Conservation (phyloP, 2,329 filamentous ascomycete genomes). For the Nothomitra cinnamomea region DNA sequence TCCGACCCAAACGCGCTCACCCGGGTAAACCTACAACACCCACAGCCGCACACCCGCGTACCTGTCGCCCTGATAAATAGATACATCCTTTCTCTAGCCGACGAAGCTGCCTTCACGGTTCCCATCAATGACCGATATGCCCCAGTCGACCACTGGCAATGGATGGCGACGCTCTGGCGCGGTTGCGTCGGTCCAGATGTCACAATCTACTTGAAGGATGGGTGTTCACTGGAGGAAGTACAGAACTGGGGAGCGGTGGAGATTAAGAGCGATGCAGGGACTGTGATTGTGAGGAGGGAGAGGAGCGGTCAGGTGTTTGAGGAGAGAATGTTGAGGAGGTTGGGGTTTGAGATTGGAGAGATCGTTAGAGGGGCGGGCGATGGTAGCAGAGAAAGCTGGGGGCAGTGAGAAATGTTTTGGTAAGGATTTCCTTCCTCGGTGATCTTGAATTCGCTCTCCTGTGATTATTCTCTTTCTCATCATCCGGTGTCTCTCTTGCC, state of each 20-base stretch:
- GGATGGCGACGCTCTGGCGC: constrained; percentile 89
- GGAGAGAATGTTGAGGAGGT: constrained; percentile 13
- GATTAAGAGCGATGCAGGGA: constrained; percentile 23
- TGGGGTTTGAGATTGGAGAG: constrained; percentile 6
- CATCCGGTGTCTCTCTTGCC: no score
- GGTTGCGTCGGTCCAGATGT: constrained; percentile 70
- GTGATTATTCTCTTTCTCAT: no score
- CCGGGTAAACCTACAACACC: background rate
- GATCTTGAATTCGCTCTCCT: background rate
- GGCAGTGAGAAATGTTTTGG: background rate
- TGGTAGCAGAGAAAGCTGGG: background rate
- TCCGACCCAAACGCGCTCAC: constrained; percentile 5
- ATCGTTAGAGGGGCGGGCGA: background rate
- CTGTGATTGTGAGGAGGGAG: constrained; percentile 21
- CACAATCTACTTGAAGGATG: constrained; percentile 46
- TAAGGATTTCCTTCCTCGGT: background rate
- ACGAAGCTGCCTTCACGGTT: constrained; percentile 55
- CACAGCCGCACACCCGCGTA: constrained; percentile 21
- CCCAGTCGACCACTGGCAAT: constrained; percentile 88
- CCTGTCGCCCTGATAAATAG: constrained; percentile 63
- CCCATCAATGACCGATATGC: constrained; percentile 63
- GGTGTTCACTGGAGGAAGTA: background rate
- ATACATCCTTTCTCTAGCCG: constrained; percentile 65
- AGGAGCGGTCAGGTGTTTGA: constrained; percentile 20
- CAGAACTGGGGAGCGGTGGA: constrained; percentile 22